These are phyloP conservation scores for Ceratocystiopsis brevicomis DNA, from an alignment of 2,329 filamentous ascomycete species.

Conservation along the genomic window DNA sequence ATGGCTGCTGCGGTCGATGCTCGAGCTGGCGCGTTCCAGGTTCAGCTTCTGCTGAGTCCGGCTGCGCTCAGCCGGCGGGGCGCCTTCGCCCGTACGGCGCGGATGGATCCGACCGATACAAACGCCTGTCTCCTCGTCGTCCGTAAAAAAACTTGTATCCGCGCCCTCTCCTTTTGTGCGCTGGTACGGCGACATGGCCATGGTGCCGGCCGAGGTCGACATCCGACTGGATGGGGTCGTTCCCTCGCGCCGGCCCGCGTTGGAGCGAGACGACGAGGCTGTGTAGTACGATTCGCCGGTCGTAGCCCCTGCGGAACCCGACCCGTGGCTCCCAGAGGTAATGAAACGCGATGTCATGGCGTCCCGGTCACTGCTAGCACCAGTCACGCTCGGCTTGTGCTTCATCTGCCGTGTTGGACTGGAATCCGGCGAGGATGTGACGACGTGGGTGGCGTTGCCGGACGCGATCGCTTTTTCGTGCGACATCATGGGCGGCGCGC, in stretches of 20 bases:
- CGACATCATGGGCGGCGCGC: constrained; percentile 46
- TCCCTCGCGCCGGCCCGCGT: not conserved
- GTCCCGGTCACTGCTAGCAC: constrained; percentile 24
- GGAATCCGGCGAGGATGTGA: constrained; percentile 13
- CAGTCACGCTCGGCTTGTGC: constrained; percentile 9
- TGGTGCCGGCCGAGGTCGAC: too few species aligned
- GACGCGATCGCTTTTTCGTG: constrained; percentile 22
- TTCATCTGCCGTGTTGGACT: constrained; percentile 8
- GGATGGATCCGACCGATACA: not conserved
- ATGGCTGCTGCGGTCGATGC: constrained; percentile 43
- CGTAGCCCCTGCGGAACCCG: constrained; percentile 26
- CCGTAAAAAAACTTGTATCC: constrained; percentile 4
- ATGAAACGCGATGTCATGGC: constrained; percentile 43
- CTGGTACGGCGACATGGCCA: too few species aligned
- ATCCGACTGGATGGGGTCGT: too few species aligned
- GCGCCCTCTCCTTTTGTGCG: constrained; percentile 23
- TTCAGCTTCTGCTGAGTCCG: constrained; percentile 60
- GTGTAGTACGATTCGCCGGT: constrained; percentile 35
- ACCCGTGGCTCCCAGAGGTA: constrained; percentile 19
- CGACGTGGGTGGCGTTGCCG: too few species aligned
- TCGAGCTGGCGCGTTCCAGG: constrained; percentile 53
- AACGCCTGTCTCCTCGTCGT: not conserved
- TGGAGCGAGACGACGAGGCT: constrained; percentile 12
- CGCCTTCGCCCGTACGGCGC: constrained; percentile 3
- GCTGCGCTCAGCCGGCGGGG: constrained; percentile 34